Evolutionary conservation across 352 stramenopile genomes (phyloP).

Genomic region (Phytophthora pistaciae): DNA sequence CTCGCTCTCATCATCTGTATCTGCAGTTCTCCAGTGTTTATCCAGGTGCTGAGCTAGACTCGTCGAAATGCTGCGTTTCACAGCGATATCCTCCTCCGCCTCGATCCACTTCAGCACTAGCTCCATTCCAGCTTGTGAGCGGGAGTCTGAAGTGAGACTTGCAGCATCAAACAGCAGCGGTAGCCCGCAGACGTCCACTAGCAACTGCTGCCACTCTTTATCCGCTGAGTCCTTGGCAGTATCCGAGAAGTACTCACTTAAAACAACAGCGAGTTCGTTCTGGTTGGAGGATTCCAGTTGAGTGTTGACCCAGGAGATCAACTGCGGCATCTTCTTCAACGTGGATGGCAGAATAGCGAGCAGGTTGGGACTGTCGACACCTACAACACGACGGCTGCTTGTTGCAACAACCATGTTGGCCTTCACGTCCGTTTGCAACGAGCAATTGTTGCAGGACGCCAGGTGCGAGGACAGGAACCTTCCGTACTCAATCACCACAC

Average conservation of each 20-base stretch:
- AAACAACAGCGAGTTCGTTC: constrained; percentile 22
- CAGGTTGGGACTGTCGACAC: constrained; percentile 16
- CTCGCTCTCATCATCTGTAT: constrained; percentile 1
- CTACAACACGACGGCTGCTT: constrained; percentile 22
- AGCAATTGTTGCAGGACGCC: constrained; percentile 36
- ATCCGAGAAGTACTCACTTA: constrained; percentile 26
- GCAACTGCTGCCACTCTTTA: constrained; percentile 39
- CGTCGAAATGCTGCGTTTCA: constrained; percentile 54
- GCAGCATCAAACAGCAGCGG: constrained; percentile 46
- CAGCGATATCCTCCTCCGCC: constrained; percentile 32
- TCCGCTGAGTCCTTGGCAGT: constrained; percentile 11
- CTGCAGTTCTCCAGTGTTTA: constrained; percentile 37
- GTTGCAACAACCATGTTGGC: constrained; percentile 43
- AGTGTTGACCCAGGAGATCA: constrained; percentile 37
- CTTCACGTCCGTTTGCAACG: constrained; percentile 38
- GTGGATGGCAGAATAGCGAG: constrained; percentile 45
- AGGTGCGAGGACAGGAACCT: constrained; percentile 50
- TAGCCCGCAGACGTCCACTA: constrained; percentile 54
- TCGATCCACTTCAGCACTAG: constrained; percentile 62
- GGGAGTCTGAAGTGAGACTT: constrained; percentile 19
- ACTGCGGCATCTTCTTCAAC: constrained; percentile 22
- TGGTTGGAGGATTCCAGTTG: constrained; percentile 16
- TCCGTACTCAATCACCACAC: constrained; percentile 36
- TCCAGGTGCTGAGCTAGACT: constrained; percentile 58
- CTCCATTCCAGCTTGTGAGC: constrained; percentile 32